These are phyloP conservation scores for Trichosanthes cucumerina DNA, from an alignment of 306 rosid genomes.

Conservation along the genomic window DNA sequence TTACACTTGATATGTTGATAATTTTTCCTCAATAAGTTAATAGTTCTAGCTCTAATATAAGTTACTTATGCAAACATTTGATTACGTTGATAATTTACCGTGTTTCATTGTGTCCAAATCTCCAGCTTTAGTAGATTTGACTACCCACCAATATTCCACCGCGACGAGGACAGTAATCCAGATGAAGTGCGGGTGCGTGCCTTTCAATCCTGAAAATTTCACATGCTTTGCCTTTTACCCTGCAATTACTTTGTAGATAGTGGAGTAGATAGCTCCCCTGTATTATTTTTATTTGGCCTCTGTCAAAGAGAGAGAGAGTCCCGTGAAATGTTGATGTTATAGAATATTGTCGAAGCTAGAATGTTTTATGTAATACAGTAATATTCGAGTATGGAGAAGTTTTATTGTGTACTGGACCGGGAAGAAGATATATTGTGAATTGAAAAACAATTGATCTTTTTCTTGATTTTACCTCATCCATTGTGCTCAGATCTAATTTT, in stretches of 20 bases:
- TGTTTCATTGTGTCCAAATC: constrained; percentile 23
- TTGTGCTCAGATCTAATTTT: not conserved
- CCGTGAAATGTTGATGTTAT: not conserved
- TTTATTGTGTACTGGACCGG: not conserved
- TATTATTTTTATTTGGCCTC: not conserved
- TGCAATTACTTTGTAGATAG: not conserved
- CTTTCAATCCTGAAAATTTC: constrained; percentile 19
- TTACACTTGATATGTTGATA: not conserved
- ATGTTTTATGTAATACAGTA: not conserved
- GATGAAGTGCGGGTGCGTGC: constrained; percentile 81
- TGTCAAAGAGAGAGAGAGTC: not conserved
- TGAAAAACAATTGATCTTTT: not conserved
- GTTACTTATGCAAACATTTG: not conserved
- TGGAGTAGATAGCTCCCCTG: not conserved
- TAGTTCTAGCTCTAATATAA: not conserved
- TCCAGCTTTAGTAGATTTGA: constrained; percentile 88
- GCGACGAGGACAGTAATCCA: constrained; percentile 52
- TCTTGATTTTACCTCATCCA: not conserved
- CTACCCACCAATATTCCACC: constrained; percentile 78
- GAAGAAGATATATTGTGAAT: not conserved
- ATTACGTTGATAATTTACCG: constrained; percentile 11
- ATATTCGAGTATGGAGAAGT: not conserved
- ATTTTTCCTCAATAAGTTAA: not conserved
- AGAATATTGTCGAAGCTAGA: not conserved
- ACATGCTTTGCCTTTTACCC: not conserved